Conservation (phyloP, 352 stramenopile genomes). For the Halophytophthora batemanensis region DNA sequence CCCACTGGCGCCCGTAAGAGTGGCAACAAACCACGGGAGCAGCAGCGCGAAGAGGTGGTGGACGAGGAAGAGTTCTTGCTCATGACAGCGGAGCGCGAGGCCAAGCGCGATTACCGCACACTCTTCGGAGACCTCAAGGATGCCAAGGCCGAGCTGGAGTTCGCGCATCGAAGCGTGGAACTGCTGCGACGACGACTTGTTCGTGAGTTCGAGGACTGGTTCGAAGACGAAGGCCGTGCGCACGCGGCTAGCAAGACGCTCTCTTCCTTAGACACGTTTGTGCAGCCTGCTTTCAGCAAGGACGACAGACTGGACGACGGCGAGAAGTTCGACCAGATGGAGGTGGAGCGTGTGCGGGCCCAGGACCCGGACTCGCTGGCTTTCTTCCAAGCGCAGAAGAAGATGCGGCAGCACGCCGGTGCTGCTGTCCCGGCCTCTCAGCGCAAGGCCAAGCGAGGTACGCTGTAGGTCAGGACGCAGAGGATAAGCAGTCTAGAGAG, state of each 20-base stretch:
- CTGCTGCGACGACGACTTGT: conserved; percentile 73
- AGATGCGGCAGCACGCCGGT: conserved; percentile 60
- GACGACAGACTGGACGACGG: conserved; percentile 88
- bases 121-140: conserved; percentile 86
- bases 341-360: conserved; percentile 80
- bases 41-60: conserved; percentile 73
- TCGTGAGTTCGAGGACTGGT: conserved; percentile 85
- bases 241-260: conserved; percentile 36
- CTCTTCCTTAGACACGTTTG: conserved; percentile 15
- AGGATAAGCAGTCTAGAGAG: neutral
- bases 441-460: conserved; percentile 25
- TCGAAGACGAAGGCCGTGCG: conserved; percentile 46
- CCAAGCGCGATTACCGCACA: conserved; percentile 81
- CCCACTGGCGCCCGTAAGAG: conserved; percentile 1
- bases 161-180: conserved; percentile 65
- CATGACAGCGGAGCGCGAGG: conserved; percentile 79
- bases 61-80: conserved; percentile 92
- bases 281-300: conserved; percentile 27
- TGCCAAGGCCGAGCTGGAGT: conserved; percentile 65
- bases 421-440: conserved; percentile 17
- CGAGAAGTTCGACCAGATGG: conserved; percentile 91
- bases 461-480: neutral
- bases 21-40: conserved; percentile 6
- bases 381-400: conserved; percentile 91
- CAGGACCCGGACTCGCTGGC: conserved; percentile 89